phyloP scores from a whole-genome alignment of 73 alveolate genomes.

The Uronychia setigera region DNA sequence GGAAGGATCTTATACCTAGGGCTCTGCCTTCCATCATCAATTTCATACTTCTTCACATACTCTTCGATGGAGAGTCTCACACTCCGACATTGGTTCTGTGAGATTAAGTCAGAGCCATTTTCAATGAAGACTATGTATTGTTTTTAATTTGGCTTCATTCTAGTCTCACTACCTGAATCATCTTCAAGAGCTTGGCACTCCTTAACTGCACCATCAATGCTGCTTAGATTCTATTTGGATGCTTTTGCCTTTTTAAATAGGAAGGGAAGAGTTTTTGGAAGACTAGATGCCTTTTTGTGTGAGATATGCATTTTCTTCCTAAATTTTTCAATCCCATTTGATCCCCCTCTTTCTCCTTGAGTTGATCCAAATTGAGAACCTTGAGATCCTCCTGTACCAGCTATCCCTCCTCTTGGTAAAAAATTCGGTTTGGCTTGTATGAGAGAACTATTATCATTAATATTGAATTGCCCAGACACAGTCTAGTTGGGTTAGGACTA shows the following conservation, averaged over 20 bases:
- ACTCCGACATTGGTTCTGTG: neutral
- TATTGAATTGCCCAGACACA: neutral
- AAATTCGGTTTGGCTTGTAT: no score
- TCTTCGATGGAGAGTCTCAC: neutral
- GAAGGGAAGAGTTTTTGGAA: neutral
- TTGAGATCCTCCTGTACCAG: no score
- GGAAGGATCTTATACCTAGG: neutral
- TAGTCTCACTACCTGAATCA: no score
- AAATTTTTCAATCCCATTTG: neutral
- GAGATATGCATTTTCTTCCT: neutral
- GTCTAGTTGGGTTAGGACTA: neutral
- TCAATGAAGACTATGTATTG: neutral
- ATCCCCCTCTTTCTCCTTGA: neutral
- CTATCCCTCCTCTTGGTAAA: no score
- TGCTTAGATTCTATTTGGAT: no score
- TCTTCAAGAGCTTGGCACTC: no score
- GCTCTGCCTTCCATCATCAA: neutral
- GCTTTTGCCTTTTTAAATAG: neutral
- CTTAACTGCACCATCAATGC: no score
- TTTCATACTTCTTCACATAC: neutral
- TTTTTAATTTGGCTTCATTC: no score
- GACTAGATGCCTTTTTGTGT: neutral
- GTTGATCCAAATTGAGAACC: no score
- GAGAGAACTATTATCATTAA: neutral
- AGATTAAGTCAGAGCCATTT: neutral